Percentiles rank a stretch among this genome's conserved stretches.
phyloP scores from a whole-genome alignment of 192 early-diverging fungal species.

The Podila verticillata region DNA sequence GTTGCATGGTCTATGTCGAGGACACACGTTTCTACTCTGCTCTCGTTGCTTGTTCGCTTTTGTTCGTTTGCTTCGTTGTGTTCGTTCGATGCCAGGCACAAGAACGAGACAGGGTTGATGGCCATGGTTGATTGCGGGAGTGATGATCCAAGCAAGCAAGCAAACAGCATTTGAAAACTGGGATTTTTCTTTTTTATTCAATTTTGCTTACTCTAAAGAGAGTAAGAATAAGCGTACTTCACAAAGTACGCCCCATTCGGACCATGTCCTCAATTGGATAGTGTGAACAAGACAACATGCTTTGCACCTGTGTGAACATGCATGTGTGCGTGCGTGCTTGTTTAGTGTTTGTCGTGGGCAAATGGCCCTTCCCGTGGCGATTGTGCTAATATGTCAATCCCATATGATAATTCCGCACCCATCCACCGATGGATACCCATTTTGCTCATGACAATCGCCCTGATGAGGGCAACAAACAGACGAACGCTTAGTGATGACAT shows the following conservation, averaged over 20 bases:
- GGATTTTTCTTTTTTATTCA: background rate
- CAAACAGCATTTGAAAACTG: background rate
- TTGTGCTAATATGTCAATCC: background rate
- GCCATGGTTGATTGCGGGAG: background rate
- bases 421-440: background rate
- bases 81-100: too few species aligned
- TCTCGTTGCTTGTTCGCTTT: background rate
- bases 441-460: background rate
- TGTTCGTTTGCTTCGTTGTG: too few species aligned
- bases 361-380: too few species aligned
- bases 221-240: too few species aligned
- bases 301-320: background rate
- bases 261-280: constrained; percentile 4
- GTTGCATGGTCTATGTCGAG: background rate
- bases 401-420: background rate
- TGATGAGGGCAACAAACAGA: background rate
- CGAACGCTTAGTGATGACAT: too few species aligned
- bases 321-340: too few species aligned
- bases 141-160: background rate
- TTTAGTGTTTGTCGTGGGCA: too few species aligned
- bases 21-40: background rate
- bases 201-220: too few species aligned
- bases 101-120: too few species aligned
- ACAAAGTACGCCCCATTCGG: background rate
- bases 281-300: background rate